Base-by-base conservation (phyloP, 164 flowering plant species). In the Saururus chinensis region DNA sequence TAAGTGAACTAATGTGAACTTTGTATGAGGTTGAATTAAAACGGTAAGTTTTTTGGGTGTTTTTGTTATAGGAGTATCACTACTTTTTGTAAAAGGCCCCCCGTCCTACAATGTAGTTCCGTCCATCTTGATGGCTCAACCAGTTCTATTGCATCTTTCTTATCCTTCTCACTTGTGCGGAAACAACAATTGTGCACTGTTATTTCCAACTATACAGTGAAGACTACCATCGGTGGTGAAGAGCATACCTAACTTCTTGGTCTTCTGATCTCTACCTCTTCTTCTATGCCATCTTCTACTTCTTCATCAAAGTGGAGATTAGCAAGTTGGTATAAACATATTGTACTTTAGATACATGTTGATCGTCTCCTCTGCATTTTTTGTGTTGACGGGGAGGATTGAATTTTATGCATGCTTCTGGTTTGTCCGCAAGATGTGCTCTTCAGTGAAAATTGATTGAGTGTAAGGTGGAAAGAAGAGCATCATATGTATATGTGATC, bases 181-280 rank as follows among this genome's bases (percentile, higher is more conserved):
- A 78, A 66, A 76, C 71, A 42, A 71, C 79, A 5, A 69, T 76
- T 8, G 82, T 75, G 59, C 75, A 75, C 41, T 77, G 81, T 70
- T 77, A 77, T 61, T 77, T 77, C 71, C 81, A 77, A 68, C 59
- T 78, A 21, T 78, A 79, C 68, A 71, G 82, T 23, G 82, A 76
- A 60, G 82, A 78, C 57, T 78, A 78, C 53, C 62, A 64, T 20
- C 75, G 82, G 82, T 78, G 82, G 82, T 78, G 82, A 77, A 71
- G 82, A 57, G 71, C 82, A 3, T 76, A 73, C 60, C 65, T 78
- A 66, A 74, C 82, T 24, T 71, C 82, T 19, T 79, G 79, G 37
- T 78, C 82, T 37, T 78, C 82, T 0, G 79, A 79, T 0, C 40
- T 78, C 7, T 78, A 78, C 71, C 77, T 78, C 40, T 78, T 78